Conservation (phyloP, 495 filamentous ascomycete species). For the Penicillium subrubescens region DNA sequence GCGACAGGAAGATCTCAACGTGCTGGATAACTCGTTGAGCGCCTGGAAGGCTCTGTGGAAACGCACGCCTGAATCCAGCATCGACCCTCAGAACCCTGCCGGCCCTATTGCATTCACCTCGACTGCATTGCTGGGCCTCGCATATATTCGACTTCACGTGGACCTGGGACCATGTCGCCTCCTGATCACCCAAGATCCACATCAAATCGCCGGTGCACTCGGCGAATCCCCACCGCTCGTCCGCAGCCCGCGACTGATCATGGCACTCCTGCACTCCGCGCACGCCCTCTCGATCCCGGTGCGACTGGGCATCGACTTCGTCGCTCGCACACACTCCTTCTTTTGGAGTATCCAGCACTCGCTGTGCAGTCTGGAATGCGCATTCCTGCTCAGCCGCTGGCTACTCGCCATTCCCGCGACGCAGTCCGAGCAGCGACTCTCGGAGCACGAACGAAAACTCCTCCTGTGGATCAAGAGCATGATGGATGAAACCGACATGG, state of each 20-base stretch:
- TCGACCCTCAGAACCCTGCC: conserved; percentile 55
- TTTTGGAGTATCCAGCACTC: conserved; percentile 61
- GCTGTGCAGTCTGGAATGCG: conserved; percentile 56
- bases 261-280: conserved; percentile 54
- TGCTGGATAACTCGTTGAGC: conserved; percentile 46
- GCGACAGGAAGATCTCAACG: conserved; percentile 46
- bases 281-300: conserved; percentile 58
- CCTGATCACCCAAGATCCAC: conserved; percentile 50
- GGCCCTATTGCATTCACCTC: conserved; percentile 58
- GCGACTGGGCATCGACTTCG: conserved; percentile 54
- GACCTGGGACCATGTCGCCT: conserved; percentile 49
- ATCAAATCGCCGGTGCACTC: conserved; percentile 45
- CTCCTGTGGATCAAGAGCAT: conserved; percentile 70
- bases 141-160: conserved; percentile 55
- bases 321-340: conserved; percentile 54
- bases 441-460: conserved; percentile 63
- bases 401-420: conserved; percentile 50
- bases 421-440: conserved; percentile 46
- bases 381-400: conserved; percentile 57
- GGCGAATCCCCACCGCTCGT: conserved; percentile 43
- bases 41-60: conserved; percentile 58
- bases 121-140: conserved; percentile 55
- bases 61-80: conserved; percentile 52
- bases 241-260: conserved; percentile 50
- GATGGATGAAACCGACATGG: conserved; percentile 76